Evolutionary conservation across 768 basidiomycete species (phyloP), one percentile per base, ranked within the genome.

Genomic region (Calvatia gigantea): DNA sequence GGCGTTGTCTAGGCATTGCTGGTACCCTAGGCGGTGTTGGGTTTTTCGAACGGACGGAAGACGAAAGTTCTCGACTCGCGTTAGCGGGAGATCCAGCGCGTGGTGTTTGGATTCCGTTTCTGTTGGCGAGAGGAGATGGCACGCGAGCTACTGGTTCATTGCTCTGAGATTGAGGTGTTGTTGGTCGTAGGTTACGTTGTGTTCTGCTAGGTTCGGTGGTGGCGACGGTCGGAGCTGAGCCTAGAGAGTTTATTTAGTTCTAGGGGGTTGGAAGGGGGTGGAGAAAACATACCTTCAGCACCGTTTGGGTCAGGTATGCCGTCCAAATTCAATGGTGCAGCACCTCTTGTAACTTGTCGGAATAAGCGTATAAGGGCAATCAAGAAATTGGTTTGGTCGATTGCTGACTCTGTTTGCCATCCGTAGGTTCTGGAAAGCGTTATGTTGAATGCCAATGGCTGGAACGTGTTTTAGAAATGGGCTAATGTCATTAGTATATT

Each of bases 351-450:
- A 21, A 82, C 71, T 32, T 67, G 67, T 33, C 72, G 80, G 66
- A 86, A 89, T 31, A 87, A 73, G 41, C 83, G 79, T 56, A 94
- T 70, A 37, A 89, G 61, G 1, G 86, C 76, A 37, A 78, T 76
- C 46, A 97, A 66, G 67, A 98, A 98, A 11, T 71, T 70, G 11
- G 73, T 61, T 67, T 96, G 95, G 62, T 98, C 94, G 23, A 66
- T 66, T 29, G 78, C 67, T 53, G 78, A 81, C 63, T 96, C 94
- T 0, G 93, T 90, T 65, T 87, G 81, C 94, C 95, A 98, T 67
- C 75, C 79, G 72, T 98, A 98, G 23, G 91, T 86, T 67, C 91
- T 82, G n/a, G 89, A 85, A 50, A 98, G 79, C 1, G 91, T 93
- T 58, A 98, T 77, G 63, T 87, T 89, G 71, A 96, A 89, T 17